Evolutionary conservation across 2,329 filamentous ascomycete species (phyloP), one percentile per base, ranked within the genome.

Genomic region (Cercospora janseana): DNA sequence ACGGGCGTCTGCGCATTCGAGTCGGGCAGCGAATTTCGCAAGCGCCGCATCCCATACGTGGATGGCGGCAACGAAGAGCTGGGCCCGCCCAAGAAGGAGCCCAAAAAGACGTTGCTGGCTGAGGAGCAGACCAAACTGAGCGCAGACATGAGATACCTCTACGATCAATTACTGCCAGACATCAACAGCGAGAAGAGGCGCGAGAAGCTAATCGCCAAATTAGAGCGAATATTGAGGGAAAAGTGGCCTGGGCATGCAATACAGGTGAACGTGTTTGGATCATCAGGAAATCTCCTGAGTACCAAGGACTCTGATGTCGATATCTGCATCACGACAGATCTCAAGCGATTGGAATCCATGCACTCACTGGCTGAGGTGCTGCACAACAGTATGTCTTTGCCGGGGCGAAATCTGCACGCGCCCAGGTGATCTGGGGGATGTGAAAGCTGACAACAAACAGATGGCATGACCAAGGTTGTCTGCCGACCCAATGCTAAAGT

Each of bases 271-370:
- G 82, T 97, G 12, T 98, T 98, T 78, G 93, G 93, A n/a, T 97
- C 93, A 4, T 97, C 93, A 4, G 93, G 93, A 40, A 98, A 98
- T 70, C 75, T 93, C 68, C 75, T 98, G 49, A 96, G 90, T 70
- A 95, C 92, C 26, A 91, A 89, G 69, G 90, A 96, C 66, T 98
- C 93, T 45, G 93, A 98, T 74, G 92, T 98, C 68, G 93, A 98
- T 68, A 92, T 98, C 49, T 98, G 93, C 74, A 95, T 98, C 66
- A 94, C 90, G 38, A 97, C 93, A 15, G 78, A 87, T 38, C 90
- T 87, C 80, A 93, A 86, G 66, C 86, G 87, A 62, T 73, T 97
- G 65, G 90, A 95, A 69, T 85, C 83, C 52, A 90, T 97, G 63
- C 96, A 94, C 74, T 83, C 87, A 69, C 83, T 98, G 66, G 92